Evolutionary conservation across 176 grass and related monocot species (phyloP), one percentile per base, ranked within the genome.

Genomic region (Typha latifolia): DNA sequence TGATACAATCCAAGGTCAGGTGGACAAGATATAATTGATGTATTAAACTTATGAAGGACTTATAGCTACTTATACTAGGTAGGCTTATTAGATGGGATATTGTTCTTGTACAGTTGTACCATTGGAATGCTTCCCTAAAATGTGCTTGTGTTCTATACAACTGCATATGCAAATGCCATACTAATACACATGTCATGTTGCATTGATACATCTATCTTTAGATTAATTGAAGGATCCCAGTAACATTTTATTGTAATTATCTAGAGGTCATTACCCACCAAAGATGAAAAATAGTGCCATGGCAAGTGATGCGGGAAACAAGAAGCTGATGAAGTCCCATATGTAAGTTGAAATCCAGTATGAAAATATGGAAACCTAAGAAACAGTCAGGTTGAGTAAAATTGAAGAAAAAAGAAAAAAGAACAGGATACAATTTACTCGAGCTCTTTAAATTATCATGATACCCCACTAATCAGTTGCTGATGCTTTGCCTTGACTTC

Each of bases 381-480:
- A 67, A 67, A 49, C 12, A 49, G 23, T 29, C 22, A 57, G 49
- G 11, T 21, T 51, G 63, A 63, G 12, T 62, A 12, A 82, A 50
- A 62, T 47, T 69, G 1, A 31, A 57, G 26, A 77, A 14, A 75
- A 72, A 11, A 23, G 23, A 12, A 48, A 61, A 47, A 26, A 2
- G 2, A 66, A 22, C 66, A 47, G 51, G 9, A 67, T 23, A 61
- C 49, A 49, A 14, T n/a, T 13, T 71, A 23, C 47, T 50, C 63
- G 14, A 53, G 69, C 8, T 13, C 49, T 63, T n/a, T 49, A 5
- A 20, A 57, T 18, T 6, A 37, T 57, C 52, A 72, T 72, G 15
- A 68, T 83, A 83, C 81, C 81, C 81, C 81, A 78, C 81, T 83
- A 78, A 83, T 83, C 69, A 83, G 69, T 27, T 83, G 81, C 63